Evolutionary conservation across 192 early-diverging fungal species (phyloP), one percentile per base, ranked within the genome.

Genomic region (Linnemannia zychae): DNA sequence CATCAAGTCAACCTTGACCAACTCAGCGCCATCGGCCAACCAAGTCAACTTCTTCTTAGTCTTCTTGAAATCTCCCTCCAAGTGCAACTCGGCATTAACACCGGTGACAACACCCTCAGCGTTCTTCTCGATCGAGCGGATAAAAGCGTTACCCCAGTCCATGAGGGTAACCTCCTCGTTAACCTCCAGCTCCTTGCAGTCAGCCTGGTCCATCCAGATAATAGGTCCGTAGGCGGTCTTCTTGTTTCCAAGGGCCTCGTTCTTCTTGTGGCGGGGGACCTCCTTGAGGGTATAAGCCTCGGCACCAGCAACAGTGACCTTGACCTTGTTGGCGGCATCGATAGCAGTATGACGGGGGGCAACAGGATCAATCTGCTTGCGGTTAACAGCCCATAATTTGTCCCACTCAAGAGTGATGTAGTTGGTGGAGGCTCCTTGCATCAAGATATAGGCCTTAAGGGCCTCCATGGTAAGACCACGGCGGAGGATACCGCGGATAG

Each of bases 21-120:
- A 88, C 74, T 94, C 93, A 28, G 89, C 77, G 16, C 89, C 90
- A 47, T 90, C 88, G 11, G 92, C 82, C 76, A 99, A 93, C 99
- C 99, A 99, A 3, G 98, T 98, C 69, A 99, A 86, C 94, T 99
- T 99, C 93, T 97, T 98, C 91, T 99, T 97, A 72, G 99, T 99
- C 87, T 96, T 95, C 86, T 98, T 99, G 82, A 98, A 98, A 86
- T 99, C 98, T 71, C 97, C 97, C 46, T 94, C 95, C 74, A 98
- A 92, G 84, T 99, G 94, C 65, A 99, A 86, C 66, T 92, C 90
- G 68, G 97, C 80, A 33, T 93, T 90, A 28, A 97, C 87, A 31
- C 65, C 72, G 0, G 81, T 90, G 24, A 99, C 94, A 24, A 88
- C 72, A 33, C 88, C 89, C 69, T 91, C 91, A 0, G 47, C 86